Conservation (phyloP, 2,329 filamentous ascomycete genomes). For the Biscogniauxia mediterranea region DNA sequence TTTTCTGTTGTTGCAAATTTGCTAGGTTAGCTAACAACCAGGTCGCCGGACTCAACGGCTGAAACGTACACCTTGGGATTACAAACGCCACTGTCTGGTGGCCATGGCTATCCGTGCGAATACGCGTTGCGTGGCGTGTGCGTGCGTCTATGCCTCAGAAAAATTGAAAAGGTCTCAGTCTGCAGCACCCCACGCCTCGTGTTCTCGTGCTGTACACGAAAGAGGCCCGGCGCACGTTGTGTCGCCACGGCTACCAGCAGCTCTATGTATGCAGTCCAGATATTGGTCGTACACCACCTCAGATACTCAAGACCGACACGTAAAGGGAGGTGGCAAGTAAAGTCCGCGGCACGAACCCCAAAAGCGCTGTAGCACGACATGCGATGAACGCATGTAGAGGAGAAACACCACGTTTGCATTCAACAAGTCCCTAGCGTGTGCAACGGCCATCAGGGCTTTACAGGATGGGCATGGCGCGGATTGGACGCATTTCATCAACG, state of each 20-base stretch:
- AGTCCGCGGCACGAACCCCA: background rate
- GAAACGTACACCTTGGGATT: background rate
- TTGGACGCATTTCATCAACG: background rate
- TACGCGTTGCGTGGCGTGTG: background rate
- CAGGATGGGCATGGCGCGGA: slow-evolving; percentile 3
- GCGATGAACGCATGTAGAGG: slow-evolving; percentile 5
- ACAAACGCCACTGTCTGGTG: background rate
- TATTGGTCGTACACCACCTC: background rate
- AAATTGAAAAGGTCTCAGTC: background rate
- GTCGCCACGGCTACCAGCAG: background rate
- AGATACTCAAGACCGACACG: background rate
- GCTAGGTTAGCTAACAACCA: background rate
- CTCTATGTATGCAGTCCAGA: background rate
- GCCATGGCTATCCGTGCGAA: background rate
- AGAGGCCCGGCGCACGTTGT: background rate
- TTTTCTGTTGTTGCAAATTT: background rate
- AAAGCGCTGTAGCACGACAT: background rate
- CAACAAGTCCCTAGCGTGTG: slow-evolving; percentile 7
- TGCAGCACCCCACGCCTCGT: background rate
- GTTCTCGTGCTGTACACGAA: background rate
- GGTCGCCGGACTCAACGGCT: background rate
- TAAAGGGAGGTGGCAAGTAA: background rate
- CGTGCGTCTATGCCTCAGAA: background rate
- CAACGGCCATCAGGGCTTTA: slow-evolving; percentile 10
- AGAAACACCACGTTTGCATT: slow-evolving; percentile 25